Conservation (phyloP, 331 rosid species). For the Pyracantha coccinea region DNA sequence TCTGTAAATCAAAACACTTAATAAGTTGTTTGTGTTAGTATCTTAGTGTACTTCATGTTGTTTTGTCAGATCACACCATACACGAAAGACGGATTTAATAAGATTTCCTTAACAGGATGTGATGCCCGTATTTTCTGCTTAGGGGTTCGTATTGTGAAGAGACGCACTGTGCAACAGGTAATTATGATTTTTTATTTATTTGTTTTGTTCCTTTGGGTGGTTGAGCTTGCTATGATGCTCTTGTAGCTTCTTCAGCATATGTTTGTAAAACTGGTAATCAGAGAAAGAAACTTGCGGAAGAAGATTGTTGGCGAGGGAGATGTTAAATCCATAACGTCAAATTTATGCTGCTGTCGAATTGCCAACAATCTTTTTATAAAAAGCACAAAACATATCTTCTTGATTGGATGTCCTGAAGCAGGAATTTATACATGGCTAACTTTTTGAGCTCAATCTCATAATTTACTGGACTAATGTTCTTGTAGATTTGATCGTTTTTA, state of each 20-base stretch:
- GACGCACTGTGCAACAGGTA: slow-evolving; percentile 83
- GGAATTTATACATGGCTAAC: background rate
- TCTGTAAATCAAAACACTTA: background rate
- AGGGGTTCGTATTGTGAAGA: slow-evolving; percentile 86
- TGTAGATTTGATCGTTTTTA: background rate
- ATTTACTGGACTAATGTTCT: background rate
- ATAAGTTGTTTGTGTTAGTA: slow-evolving; percentile 1
- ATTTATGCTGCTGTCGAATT: background rate
- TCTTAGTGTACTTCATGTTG: slow-evolving; percentile 27
- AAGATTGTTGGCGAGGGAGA: background rate
- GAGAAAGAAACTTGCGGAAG: background rate
- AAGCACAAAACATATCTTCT: background rate
- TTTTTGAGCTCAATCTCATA: background rate
- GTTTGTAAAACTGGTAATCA: background rate
- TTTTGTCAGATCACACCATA: slow-evolving; percentile 70
- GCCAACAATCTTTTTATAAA: background rate
- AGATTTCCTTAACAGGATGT: slow-evolving; percentile 77
- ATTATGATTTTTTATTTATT: background rate
- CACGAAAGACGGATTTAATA: slow-evolving; percentile 75
- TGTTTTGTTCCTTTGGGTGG: background rate
- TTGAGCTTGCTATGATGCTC: background rate
- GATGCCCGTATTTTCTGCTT: slow-evolving; percentile 86
- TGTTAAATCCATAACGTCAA: background rate
- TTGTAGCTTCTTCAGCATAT: background rate
- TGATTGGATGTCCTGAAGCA: background rate